A percentile compares a stretch with the other conserved stretches of the same genome.
Evolutionary conservation across 257 asterid species (phyloP).

Genomic region (Penstemon eatonii): DNA sequence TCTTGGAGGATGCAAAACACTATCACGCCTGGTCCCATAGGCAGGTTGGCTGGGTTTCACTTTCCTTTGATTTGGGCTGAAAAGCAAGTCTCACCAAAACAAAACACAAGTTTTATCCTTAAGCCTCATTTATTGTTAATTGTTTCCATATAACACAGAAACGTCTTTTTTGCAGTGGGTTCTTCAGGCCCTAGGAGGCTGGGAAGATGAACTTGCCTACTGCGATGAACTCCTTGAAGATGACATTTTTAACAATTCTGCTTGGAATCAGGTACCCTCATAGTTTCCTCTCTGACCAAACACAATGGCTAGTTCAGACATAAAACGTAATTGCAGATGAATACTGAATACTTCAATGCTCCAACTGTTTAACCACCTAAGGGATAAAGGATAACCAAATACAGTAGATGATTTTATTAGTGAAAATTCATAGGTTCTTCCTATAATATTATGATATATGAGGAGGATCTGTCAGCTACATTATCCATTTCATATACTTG

Average conservation of each 20-base stretch:
- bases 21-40: constrained; percentile 99
- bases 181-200: constrained; percentile 91
- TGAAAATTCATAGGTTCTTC: not conserved
- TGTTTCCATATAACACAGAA: not conserved
- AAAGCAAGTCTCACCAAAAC: constrained; percentile 8
- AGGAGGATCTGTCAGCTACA: not conserved
- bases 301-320: not conserved
- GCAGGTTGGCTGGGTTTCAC: constrained; percentile 55
- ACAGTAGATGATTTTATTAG: not conserved
- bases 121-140: not conserved
- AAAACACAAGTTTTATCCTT: not conserved
- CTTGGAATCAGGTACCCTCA: constrained; percentile 89
- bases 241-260: constrained; percentile 88
- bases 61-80: constrained; percentile 20
- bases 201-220: constrained; percentile 91
- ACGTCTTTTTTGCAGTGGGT: constrained; percentile 71
- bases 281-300: not conserved
- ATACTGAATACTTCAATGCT: constrained; percentile 1
- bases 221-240: constrained; percentile 76
- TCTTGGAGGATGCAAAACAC: constrained; percentile 77
- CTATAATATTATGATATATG: not conserved
- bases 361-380: not conserved
- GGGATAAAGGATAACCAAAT: not conserved
- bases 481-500: too few relatives aligned
- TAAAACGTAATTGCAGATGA: not conserved